A percentile compares a stretch with the other conserved stretches of the same genome.
Evolutionary conservation across 371 early-diverging fungal species (phyloP).

Genomic region (Syncephalis plumigaleata): DNA sequence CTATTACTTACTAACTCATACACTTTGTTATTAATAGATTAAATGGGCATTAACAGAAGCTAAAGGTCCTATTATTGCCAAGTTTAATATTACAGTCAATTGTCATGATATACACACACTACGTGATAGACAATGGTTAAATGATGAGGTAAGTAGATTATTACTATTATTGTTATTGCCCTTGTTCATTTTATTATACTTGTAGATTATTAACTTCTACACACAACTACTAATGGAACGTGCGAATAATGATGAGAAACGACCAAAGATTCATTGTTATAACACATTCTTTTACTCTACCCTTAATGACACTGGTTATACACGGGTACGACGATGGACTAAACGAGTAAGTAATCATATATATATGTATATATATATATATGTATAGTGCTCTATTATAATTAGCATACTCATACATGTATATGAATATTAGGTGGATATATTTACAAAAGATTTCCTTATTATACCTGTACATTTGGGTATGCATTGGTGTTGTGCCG

Average conservation of each 20-base stretch:
- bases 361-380: background rate
- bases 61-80: conserved; percentile 17
- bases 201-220: conserved; percentile 77
- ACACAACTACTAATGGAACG: conserved; percentile 56
- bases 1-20: too few relatives aligned
- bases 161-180: too few relatives aligned
- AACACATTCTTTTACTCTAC: conserved; percentile 78
- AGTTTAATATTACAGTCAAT: conserved; percentile 36
- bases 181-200: background rate
- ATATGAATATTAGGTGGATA: conserved; percentile 26
- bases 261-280: conserved; percentile 58
- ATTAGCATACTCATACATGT: background rate
- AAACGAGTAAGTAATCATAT: conserved; percentile 25
- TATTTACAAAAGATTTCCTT: conserved; percentile 63
- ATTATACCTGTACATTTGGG: conserved; percentile 77
- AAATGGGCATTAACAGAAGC: conserved; percentile 13
- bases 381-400: background rate
- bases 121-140: conserved; percentile 65
- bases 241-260: conserved; percentile 11
- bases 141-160: conserved; percentile 78
- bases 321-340: conserved; percentile 68
- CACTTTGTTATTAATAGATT: conserved; percentile 9
- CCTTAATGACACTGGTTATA: conserved; percentile 48
- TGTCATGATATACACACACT: conserved; percentile 52
- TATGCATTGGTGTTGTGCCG: conserved; percentile 79